These are phyloP conservation scores for Fomes fomentarius DNA, from an alignment of 1,284 basidiomycete genomes.

Conservation along the genomic window DNA sequence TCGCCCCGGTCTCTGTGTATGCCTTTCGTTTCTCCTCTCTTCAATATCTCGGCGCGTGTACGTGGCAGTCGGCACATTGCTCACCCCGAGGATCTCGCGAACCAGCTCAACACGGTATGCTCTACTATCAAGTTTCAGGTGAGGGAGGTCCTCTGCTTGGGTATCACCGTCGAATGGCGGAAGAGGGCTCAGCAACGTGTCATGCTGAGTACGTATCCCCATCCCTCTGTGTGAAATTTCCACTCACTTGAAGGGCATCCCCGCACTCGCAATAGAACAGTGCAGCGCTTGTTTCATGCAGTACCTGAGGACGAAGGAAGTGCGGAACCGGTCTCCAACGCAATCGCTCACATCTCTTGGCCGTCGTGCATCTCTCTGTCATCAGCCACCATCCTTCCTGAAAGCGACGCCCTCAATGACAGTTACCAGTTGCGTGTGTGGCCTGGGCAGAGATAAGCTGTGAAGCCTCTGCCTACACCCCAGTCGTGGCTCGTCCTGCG, in stretches of 20 bases:
- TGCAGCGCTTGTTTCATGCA: too few species aligned
- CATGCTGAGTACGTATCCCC: slow-evolving; percentile 82
- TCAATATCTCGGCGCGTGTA: too few species aligned
- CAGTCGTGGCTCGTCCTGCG: too few species aligned
- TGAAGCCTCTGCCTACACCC: too few species aligned
- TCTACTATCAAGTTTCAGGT: slow-evolving; percentile 99
- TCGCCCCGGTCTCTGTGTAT: too few species aligned
- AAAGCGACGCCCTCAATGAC: too few species aligned
- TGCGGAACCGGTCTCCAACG: slow-evolving; percentile 99
- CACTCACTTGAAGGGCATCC: slow-evolving; percentile 14
- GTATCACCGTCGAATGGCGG: slow-evolving; percentile 98
- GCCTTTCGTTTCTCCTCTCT: too few species aligned
- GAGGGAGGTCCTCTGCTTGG: slow-evolving; percentile 99
- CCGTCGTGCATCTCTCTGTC: neutral
- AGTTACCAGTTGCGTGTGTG: too few species aligned
- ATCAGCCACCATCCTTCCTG: slow-evolving; percentile 8
- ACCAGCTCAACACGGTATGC: slow-evolving; percentile 95
- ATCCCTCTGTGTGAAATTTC: neutral
- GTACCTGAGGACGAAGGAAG: too few species aligned
- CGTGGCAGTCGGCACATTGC: slow-evolving; percentile 92
- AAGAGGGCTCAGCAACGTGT: slow-evolving; percentile 97
- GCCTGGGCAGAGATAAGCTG: too few species aligned
- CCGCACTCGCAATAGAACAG: slow-evolving; percentile 36
- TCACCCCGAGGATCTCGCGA: slow-evolving; percentile 88
- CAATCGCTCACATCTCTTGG: slow-evolving; percentile 92